Evolutionary conservation across 225 moss, liverwort and hornwort species (phyloP), one percentile per base, ranked within the genome.

Genomic region (Physcomitrium patens): DNA sequence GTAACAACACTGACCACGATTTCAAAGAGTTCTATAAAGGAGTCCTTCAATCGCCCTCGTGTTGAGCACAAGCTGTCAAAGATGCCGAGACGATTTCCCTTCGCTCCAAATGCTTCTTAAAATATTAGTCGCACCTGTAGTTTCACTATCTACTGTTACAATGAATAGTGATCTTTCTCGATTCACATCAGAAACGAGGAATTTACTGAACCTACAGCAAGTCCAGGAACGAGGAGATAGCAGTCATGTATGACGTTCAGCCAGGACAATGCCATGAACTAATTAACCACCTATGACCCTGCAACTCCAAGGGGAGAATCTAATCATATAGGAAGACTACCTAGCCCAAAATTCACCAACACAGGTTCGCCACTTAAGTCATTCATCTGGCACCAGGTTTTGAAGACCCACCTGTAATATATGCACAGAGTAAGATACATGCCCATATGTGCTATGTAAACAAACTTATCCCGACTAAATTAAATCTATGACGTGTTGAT

Each of bases 261-360:
- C 68, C 58, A 14, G 41, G 12, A 42, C 76, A 23, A 72, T 67
- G 67, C 75, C 75, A 26, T 11, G 16, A 37, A 37, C 31, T 60
- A 61, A 47, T 67, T 16, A 65, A 56, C 53, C 8, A 69, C 74
- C 60, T 37, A 76, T 23, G 68, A 64, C 59, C 51, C 68, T 15
- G 44, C 0, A 28, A 68, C 68, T 74, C 63, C 50, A 64, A 58
- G 2, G 44, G 31, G 76, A 64, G 57, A 76, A 79, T 58, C 68
- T 0, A 44, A 44, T 68, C 71, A 67, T 61, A 22, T 61, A 56
- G 28, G 42, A 52, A 31, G 43, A 60, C 23, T 57, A 72, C 23
- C 76, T 7, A 50, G 23, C 31, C 63, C 17, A 43, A 41, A 50
- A 84, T 66, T 65, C 84, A 65, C 14, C 69, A 80, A 73, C 72